Percentiles rank a stretch among this genome's conserved stretches.
Evolutionary conservation across 345 rosid species (phyloP).

Genomic region (Salix brachista): DNA sequence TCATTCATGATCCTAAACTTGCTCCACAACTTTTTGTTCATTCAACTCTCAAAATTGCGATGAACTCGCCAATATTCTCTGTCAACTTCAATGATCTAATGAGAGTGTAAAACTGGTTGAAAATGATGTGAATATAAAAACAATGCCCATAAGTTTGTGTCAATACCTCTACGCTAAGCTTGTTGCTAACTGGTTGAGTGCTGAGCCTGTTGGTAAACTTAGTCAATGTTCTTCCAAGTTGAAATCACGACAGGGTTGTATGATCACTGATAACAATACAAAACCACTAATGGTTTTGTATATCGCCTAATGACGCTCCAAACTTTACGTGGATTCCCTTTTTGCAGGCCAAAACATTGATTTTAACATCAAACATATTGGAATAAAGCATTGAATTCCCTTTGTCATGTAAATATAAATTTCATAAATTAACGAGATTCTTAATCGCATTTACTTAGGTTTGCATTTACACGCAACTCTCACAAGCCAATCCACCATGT

Average conservation of each 20-base stretch:
- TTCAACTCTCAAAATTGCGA: not conserved
- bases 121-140: not conserved
- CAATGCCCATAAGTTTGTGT: not conserved
- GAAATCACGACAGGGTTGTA: not conserved
- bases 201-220: not conserved
- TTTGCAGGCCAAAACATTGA: slow-evolving; percentile 9
- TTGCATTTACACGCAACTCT: slow-evolving; percentile 21
- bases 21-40: not conserved
- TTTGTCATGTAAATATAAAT: not conserved
- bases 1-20: too few species aligned
- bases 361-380: slow-evolving; percentile 8
- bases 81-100: not conserved
- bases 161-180: not conserved
- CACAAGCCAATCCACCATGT: not conserved
- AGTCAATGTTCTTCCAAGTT: not conserved
- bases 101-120: not conserved
- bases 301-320: not conserved
- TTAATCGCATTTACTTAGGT: not conserved
- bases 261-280: too few species aligned
- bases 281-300: not conserved
- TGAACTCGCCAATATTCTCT: not conserved
- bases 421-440: not conserved
- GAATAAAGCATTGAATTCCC: not conserved
- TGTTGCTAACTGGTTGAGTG: not conserved
- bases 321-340: slow-evolving; percentile 4